A percentile compares a stretch with the other conserved stretches of the same genome.
Evolutionary conservation across 805 yeast species (phyloP).

Genomic region (Pichia cephalocereana): DNA sequence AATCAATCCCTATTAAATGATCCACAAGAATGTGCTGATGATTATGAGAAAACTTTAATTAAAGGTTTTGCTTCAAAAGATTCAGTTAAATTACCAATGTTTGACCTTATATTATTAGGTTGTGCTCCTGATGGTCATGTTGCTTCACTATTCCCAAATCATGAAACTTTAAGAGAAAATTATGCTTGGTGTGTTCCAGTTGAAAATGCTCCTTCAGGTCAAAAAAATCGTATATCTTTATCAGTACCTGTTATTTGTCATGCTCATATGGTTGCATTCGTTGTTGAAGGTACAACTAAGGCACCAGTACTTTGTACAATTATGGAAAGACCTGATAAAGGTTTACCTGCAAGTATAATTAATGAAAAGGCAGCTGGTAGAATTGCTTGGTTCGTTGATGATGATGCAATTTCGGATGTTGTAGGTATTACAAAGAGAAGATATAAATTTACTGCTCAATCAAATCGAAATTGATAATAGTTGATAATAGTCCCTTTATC

Average conservation of each 20-base stretch:
- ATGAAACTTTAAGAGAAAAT: slow-evolving; percentile 78
- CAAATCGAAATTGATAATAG: not conserved
- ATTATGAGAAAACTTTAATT: slow-evolving; percentile 77
- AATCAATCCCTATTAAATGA: slow-evolving; percentile 67
- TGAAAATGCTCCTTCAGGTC: slow-evolving; percentile 84
- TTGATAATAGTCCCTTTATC: no score
- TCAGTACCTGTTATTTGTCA: slow-evolving; percentile 94
- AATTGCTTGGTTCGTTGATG: slow-evolving; percentile 96
- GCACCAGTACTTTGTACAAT: slow-evolving; percentile 87
- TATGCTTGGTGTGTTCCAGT: slow-evolving; percentile 95
- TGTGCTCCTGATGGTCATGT: slow-evolving; percentile 99
- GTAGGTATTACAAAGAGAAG: slow-evolving; percentile 57
- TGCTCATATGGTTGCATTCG: slow-evolving; percentile 85
- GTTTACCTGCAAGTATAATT: slow-evolving; percentile 86
- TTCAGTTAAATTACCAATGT: slow-evolving; percentile 90
- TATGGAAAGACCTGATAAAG: slow-evolving; percentile 96
- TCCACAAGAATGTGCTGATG: slow-evolving; percentile 91
- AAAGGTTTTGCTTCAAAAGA: slow-evolving; percentile 93
- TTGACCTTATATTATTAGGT: slow-evolving; percentile 83
- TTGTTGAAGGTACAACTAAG: slow-evolving; percentile 92
- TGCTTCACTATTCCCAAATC: slow-evolving; percentile 92
- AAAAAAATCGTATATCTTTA: slow-evolving; percentile 74
- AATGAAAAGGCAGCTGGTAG: slow-evolving; percentile 96
- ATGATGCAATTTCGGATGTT: slow-evolving; percentile 79
- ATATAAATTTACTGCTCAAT: slow-evolving; percentile 38